A percentile compares a stretch with the other conserved stretches of the same genome.
Evolutionary conservation across 1,284 basidiomycete genomes (phyloP).

Genomic region (Sporisorium scitamineum): DNA sequence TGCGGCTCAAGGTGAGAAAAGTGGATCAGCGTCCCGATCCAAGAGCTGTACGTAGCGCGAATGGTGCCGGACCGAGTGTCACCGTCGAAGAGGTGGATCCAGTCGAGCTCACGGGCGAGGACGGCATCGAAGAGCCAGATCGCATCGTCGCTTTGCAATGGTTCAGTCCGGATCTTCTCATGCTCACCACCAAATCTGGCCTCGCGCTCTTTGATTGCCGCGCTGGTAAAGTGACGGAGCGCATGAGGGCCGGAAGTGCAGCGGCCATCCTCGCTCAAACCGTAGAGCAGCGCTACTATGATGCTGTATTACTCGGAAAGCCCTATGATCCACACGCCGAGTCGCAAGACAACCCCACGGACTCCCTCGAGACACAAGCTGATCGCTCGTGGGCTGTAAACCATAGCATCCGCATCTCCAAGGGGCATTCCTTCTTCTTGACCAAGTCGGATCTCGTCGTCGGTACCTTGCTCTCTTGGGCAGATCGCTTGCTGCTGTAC

Average conservation of each 20-base stretch:
- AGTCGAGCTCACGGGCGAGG: constrained; percentile 37
- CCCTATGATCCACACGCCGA: constrained; percentile 26
- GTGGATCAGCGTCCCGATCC: constrained; percentile 24
- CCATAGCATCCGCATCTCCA: constrained; percentile 81
- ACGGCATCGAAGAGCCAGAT: constrained; percentile 58
- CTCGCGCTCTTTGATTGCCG: constrained; percentile 58
- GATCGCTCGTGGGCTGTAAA: constrained; percentile 39
- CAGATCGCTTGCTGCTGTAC: constrained; percentile 85
- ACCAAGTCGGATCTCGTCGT: constrained; percentile 76
- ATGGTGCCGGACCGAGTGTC: background rate
- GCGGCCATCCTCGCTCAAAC: constrained; percentile 64
- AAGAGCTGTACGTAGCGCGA: background rate
- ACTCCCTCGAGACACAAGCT: background rate
- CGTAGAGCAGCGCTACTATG: constrained; percentile 44
- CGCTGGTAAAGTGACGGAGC: constrained; percentile 51
- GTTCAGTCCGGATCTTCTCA: constrained; percentile 69
- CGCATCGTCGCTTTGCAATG: constrained; percentile 71
- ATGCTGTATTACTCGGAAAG: constrained; percentile 35
- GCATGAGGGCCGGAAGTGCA: constrained; percentile 64
- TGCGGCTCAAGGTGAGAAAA: constrained; percentile 47
- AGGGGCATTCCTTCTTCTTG: constrained; percentile 89
- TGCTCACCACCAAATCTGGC: constrained; percentile 42
- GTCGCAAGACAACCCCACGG: background rate
- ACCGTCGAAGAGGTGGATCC: constrained; percentile 42
- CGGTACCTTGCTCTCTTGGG: constrained; percentile 92